Base-by-base conservation (phyloP, 345 rosid species). In the Cochlearia excelsa region DNA sequence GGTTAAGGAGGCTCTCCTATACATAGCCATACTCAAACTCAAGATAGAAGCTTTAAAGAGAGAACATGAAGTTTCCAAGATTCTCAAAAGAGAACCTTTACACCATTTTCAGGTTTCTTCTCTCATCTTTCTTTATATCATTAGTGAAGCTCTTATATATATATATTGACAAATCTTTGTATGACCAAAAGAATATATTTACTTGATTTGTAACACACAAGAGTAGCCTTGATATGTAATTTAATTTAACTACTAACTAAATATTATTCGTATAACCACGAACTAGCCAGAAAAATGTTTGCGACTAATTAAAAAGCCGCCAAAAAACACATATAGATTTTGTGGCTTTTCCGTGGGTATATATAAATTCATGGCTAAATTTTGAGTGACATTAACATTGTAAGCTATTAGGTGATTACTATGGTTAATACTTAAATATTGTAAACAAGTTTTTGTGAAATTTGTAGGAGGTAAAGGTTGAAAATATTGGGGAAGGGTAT, bases 391-490 rank as follows among this genome's bases (percentile, higher is more conserved):
- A 16, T 16, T 16, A 16, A 16, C 0, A 16, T 16, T 16, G 35
- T 33, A 33, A 33, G 35, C 5, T 33, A 3, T 33, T 33, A 33
- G 35, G 35, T 33, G 35, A 3, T 33, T 5, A 33, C 35, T 16
- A 16, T 16, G 23, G 23, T 33, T 33, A 33, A 5, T 33, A 33
- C 0, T 16, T 33, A 33, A 33, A 5, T 33, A 33, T 33, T 33
- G 35, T 33, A 5, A 33, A 33, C 35, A 2, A 33, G 23, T 16
- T 0, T 16, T 16, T 16, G 23, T 16, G 23, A 16, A 16, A 16
- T 16, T 43, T 56, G 66, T 69, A 69, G 83, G 85, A 81, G 48
- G 84, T 90, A 72, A 77, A 74, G 70, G 93, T 87, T 49, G 84
- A 85, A 68, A 78, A 81, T 73, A 53, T 61, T 53, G 85, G 77